These are phyloP conservation scores for Penicillium nucicola DNA, from an alignment of 495 filamentous ascomycete species.

Conservation along the genomic window DNA sequence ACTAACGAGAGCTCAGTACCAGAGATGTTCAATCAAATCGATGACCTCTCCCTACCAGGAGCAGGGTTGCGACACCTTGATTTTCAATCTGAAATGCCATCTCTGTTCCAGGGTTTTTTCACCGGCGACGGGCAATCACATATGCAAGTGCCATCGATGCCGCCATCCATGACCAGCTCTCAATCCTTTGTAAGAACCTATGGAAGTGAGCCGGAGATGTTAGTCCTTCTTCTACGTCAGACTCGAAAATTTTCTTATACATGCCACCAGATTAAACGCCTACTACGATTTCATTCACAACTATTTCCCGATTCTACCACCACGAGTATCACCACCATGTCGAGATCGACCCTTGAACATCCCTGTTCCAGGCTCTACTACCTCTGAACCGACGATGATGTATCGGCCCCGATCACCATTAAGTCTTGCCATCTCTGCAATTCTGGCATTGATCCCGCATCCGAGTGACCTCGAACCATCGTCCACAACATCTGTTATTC, in stretches of 20 bases:
- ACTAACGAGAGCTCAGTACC: conserved; percentile 23
- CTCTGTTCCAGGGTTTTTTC: conserved; percentile 38
- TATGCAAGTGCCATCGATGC: conserved; percentile 32
- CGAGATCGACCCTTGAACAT: conserved; percentile 45
- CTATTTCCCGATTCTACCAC: conserved; percentile 58
- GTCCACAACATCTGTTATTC: conserved; percentile 39
- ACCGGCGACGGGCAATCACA: conserved; percentile 23
- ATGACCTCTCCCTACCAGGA: conserved; percentile 41
- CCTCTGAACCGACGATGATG: conserved; percentile 37
- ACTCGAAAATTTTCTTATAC: conserved; percentile 16
- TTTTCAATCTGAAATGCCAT: conserved; percentile 33
- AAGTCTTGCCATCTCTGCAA: conserved; percentile 53
- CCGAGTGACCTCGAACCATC: conserved; percentile 47
- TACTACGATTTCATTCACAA: conserved; percentile 60
- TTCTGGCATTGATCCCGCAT: conserved; percentile 53
- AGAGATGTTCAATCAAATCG: conserved; percentile 43
- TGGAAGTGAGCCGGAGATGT: conserved; percentile 43
- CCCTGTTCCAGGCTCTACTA: conserved; percentile 37
- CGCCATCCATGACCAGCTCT: conserved; percentile 25
- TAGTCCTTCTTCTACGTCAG: conserved; percentile 5
- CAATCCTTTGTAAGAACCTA: conserved; percentile 39
- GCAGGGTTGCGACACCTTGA: conserved; percentile 42
- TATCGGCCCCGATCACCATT: conserved; percentile 52
- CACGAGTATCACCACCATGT: conserved; percentile 39
- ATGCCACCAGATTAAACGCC: conserved; percentile 46